Percentiles rank a stretch among this genome's conserved stretches.
Conservation (phyloP, 2,329 filamentous ascomycete species). For the Cercospora zeina region DNA sequence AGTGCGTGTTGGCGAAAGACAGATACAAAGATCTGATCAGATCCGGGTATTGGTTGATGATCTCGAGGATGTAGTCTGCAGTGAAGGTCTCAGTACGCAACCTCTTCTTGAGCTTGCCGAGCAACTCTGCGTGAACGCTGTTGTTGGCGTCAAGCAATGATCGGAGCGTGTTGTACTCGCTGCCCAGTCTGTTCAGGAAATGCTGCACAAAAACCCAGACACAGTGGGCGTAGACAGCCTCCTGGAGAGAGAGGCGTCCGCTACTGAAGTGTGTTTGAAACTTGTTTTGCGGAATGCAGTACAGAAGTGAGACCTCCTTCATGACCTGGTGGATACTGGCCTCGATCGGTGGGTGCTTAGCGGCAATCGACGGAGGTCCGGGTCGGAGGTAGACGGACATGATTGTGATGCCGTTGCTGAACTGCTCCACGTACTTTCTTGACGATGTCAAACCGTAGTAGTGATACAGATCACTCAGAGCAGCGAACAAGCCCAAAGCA, state of each 20-base stretch:
- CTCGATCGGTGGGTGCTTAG: slow-evolving; percentile 75
- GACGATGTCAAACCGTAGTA: slow-evolving; percentile 97
- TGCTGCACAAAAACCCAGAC: slow-evolving; percentile 98
- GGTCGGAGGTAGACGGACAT: slow-evolving; percentile 93
- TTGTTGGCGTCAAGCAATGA: slow-evolving; percentile 78
- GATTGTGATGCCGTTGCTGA: slow-evolving; percentile 96
- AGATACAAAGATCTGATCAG: slow-evolving; percentile 87
- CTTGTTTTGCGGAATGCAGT: slow-evolving; percentile 97
- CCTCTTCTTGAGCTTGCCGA: slow-evolving; percentile 93
- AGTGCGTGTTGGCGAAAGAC: slow-evolving; percentile 86
- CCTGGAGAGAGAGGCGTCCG: slow-evolving; percentile 85
- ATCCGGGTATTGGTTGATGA: slow-evolving; percentile 85
- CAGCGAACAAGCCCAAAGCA: slow-evolving; percentile 89
- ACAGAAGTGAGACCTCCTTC: slow-evolving; percentile 94
- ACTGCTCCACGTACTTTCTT: slow-evolving; percentile 95
- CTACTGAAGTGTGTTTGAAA: slow-evolving; percentile 86
- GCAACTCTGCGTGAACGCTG: slow-evolving; percentile 78
- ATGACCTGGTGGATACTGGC: slow-evolving; percentile 98
- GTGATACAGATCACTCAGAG: slow-evolving; percentile 93
- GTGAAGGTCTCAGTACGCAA: slow-evolving; percentile 97
- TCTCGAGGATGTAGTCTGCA: slow-evolving; percentile 95
- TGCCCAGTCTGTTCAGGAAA: slow-evolving; percentile 91
- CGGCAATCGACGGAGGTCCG: slow-evolving; percentile 56
- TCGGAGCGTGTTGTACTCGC: slow-evolving; percentile 85
- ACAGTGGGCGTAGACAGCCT: slow-evolving; percentile 95